Evolutionary conservation across 2,329 filamentous ascomycete genomes (phyloP), one percentile per base, ranked within the genome.

Genomic region (Colletotrichum limetticola): DNA sequence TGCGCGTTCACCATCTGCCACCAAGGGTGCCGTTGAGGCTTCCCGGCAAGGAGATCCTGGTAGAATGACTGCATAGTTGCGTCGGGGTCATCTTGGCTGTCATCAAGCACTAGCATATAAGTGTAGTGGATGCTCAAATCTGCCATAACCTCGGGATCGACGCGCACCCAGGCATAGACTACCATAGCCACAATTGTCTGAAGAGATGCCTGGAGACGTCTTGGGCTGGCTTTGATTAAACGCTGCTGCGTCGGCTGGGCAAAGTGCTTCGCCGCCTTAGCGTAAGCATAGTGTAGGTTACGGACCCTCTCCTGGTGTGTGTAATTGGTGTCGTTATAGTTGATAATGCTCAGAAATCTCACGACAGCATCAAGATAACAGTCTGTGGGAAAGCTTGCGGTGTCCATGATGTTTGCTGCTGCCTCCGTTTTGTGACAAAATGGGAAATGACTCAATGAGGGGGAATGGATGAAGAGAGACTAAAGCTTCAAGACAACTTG

Each of bases 91-190:
- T 71, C 69, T 32, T 68, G 58, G 68, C 66, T 74, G 52, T 77
- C 75, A 53, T 77, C 76, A 9, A 77, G 72, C 19, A 77, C 63
- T 26, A 76, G 53, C 4, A 66, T 75, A 71, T 77, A 77, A 6
- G 72, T 75, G 55, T 71, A 77, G 59, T 75, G 71, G 35, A 76
- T 77, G 66, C 66, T 72, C n/a, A 77, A 65, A 42, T 72, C 76
- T 11, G 74, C 75, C 74, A 75, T 75, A 53, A 75, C 42, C 42
- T 77, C 74, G 24, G 63, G 63, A n/a, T 63, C 66, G 1, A 68
- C 77, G 71, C 76, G 78, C 42, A 77, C 71, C 59, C 79, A 78
- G n/a, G 76, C 75, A 68, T 80, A 81, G 30, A 78, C 77, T 11
- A 78, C 77, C 30, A 81, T 74, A 70, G 78, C 77, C 2, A 78